Evolutionary conservation across 1,284 basidiomycete species (phyloP).

Genomic region (Boletus mariae): DNA sequence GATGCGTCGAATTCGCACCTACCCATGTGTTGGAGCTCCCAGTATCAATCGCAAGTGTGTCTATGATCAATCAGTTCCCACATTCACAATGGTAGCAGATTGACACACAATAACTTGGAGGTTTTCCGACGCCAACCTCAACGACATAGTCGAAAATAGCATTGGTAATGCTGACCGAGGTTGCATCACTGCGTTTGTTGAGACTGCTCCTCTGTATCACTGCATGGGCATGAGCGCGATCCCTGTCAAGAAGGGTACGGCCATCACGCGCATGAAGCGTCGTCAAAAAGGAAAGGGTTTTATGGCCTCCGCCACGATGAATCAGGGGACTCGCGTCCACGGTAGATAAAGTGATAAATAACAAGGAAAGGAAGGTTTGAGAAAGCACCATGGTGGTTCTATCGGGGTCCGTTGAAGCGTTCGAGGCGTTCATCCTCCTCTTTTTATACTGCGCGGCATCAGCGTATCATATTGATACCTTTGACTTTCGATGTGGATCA

Average conservation of each 20-base stretch:
- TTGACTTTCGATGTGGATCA: not conserved
- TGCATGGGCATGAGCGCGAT: conserved; percentile 18
- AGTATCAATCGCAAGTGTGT: conserved; percentile 31
- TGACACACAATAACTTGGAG: conserved; percentile 40
- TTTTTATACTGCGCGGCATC: not conserved
- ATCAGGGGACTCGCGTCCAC: conserved; percentile 17
- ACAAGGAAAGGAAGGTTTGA: too few species aligned
- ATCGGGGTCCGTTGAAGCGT: not conserved
- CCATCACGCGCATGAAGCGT: not conserved
- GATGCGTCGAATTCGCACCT: conserved; percentile 26
- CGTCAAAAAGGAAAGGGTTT: conserved; percentile 15
- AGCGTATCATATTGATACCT: not conserved
- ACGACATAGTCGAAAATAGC: conserved; percentile 29
- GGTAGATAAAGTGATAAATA: too few species aligned
- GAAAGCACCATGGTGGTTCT: not conserved
- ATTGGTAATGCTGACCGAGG: conserved; percentile 9
- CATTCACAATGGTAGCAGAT: not conserved
- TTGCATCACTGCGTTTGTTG: not conserved
- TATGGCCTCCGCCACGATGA: conserved; percentile 4
- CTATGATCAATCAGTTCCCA: conserved; percentile 8
- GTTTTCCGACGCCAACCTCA: conserved; percentile 42
- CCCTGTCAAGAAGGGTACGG: conserved; percentile 9
- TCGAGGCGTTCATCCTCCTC: not conserved
- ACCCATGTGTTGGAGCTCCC: conserved; percentile 40
- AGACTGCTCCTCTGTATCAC: conserved; percentile 1